A percentile compares a stretch with the other conserved stretches of the same genome.
Evolutionary conservation across 164 flowering plant genomes (phyloP).

Genomic region (Liquidambar formosana): DNA sequence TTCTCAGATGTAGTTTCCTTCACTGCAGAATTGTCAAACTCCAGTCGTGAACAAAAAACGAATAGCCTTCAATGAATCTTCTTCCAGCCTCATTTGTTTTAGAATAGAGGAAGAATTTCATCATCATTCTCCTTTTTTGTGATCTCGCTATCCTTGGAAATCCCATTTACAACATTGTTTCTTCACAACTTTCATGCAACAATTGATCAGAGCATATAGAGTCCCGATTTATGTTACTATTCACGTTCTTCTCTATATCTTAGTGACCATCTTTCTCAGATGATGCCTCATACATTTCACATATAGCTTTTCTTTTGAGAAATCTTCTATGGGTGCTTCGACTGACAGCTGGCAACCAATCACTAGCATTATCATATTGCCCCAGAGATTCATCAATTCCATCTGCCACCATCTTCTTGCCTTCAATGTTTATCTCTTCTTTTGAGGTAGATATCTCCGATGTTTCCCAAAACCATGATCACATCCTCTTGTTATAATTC

Average conservation of each 20-base stretch:
- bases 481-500: constrained; percentile 38
- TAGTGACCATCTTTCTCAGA: constrained; percentile 37
- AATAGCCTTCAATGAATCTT: constrained; percentile 27
- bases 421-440: constrained; percentile 74
- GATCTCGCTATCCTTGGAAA: constrained; percentile 23
- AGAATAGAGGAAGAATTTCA: constrained; percentile 43
- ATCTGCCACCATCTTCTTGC: constrained; percentile 79
- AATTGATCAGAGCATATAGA: constrained; percentile 14
- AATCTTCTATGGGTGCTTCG: constrained; percentile 86
- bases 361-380: constrained; percentile 54
- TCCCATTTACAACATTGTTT: no score
- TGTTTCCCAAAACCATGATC: constrained; percentile 24
- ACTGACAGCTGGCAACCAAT: constrained; percentile 88
- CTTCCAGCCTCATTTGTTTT: constrained; percentile 57
- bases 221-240: constrained; percentile 22
- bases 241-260: constrained; percentile 27
- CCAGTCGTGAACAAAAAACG: no score
- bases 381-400: constrained; percentile 92
- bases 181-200: no score
- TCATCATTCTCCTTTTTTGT: constrained; percentile 20
- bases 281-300: constrained; percentile 46
- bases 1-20: constrained; percentile 8
- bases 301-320: constrained; percentile 79
- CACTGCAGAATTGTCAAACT: neutral
- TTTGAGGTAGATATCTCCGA: constrained; percentile 42